A percentile compares a stretch with the other conserved stretches of the same genome.
These are phyloP conservation scores for Hydnomerulius pinastri DNA, from an alignment of 768 basidiomycete genomes.

Conservation along the genomic window DNA sequence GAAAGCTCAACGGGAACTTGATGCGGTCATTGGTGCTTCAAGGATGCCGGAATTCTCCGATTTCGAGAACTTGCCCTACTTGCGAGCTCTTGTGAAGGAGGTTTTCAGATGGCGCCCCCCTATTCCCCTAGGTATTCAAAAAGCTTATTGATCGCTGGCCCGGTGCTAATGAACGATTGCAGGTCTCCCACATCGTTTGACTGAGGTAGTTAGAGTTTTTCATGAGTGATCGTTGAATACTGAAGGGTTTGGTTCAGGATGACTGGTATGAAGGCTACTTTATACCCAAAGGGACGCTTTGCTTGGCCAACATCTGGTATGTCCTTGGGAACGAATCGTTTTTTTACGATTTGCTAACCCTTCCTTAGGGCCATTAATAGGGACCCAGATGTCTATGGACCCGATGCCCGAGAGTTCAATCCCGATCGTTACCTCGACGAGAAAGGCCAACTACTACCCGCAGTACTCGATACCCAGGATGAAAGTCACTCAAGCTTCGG, in stretches of 20 bases:
- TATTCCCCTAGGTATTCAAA: constrained; percentile 1
- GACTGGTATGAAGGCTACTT: constrained; percentile 24
- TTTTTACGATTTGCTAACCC: constrained; percentile 12
- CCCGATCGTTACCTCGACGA: constrained; percentile 44
- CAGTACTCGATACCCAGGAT: constrained; percentile 29
- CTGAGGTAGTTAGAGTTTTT: neutral
- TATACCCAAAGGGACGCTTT: constrained; percentile 22
- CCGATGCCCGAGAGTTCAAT: constrained; percentile 43
- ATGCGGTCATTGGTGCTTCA: constrained; percentile 22
- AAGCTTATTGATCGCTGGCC: neutral
- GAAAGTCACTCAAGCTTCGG: constrained; percentile 32
- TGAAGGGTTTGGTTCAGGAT: too few relatives aligned
- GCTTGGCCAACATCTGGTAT: constrained; percentile 16
- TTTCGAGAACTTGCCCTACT: constrained; percentile 6
- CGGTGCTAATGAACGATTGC: neutral
- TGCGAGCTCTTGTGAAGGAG: constrained; percentile 12
- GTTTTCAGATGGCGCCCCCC: constrained; percentile 3
- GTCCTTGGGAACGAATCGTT: constrained; percentile 36
- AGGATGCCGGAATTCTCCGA: constrained; percentile 19
- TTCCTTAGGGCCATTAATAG: constrained; percentile 36
- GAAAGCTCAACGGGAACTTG: constrained; percentile 26
- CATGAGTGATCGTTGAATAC: neutral
- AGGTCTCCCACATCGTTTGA: neutral
- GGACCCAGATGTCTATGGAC: constrained; percentile 44
- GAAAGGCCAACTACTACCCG: constrained; percentile 21